Evolutionary conservation across 768 basidiomycete species (phyloP).

Genomic region (Glaciozyma antarctica): DNA sequence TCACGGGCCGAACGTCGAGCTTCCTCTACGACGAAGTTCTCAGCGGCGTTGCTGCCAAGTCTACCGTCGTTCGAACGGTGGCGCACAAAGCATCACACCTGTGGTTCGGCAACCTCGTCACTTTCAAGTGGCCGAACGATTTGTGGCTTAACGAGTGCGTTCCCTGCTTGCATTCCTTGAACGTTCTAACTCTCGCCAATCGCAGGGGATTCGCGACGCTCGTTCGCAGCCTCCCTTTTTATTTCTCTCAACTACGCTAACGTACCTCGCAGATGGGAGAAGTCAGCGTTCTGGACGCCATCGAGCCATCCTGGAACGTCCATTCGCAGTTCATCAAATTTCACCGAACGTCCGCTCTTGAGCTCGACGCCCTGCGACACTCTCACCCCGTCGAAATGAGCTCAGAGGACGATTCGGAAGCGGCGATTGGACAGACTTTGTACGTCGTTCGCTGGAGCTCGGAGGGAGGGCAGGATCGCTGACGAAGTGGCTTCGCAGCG

Average conservation of each 20-base stretch:
- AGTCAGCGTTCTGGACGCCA: constrained; percentile 53
- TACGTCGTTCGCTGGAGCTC: neutral
- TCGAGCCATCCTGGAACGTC: constrained; percentile 48
- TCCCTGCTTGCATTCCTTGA: neutral
- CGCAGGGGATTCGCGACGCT: constrained; percentile 19
- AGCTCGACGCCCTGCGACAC: constrained; percentile 3
- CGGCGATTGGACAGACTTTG: constrained; percentile 13
- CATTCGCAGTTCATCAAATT: constrained; percentile 57
- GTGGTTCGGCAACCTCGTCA: constrained; percentile 69
- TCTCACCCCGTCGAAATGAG: constrained; percentile 8
- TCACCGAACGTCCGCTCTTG: constrained; percentile 2
- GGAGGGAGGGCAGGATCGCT: neutral
- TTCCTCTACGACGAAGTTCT: neutral
- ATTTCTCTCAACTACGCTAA: neutral
- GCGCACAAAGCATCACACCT: constrained; percentile 14
- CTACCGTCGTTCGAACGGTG: neutral
- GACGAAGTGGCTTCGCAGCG: constrained; percentile 37
- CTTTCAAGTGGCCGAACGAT: constrained; percentile 54
- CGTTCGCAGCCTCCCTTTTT: neutral
- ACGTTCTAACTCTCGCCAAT: too few relatives aligned
- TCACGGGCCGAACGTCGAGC: constrained; percentile 60
- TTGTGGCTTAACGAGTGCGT: constrained; percentile 37
- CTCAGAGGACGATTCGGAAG: constrained; percentile 11
- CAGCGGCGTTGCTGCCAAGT: neutral
- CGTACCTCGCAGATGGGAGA: constrained; percentile 48